Evolutionary conservation across 257 asterid species (phyloP).

Genomic region (Galeopsis tetrahit): DNA sequence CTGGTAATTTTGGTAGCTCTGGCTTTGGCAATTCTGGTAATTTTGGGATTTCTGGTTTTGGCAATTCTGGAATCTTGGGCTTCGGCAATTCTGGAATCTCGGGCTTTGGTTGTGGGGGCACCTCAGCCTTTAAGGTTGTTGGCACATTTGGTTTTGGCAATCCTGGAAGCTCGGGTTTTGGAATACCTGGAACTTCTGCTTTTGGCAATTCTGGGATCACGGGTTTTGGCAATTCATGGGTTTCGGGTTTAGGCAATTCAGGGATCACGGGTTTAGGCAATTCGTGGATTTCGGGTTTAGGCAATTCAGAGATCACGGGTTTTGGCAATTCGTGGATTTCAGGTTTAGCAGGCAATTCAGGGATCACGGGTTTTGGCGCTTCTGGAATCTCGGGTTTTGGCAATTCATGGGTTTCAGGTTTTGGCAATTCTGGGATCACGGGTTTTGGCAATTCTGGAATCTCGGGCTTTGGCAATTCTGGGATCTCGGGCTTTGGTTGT

Average conservation of each 20-base stretch:
- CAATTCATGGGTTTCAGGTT: not conserved
- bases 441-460: not conserved
- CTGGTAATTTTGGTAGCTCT: too few species aligned
- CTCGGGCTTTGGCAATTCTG: not conserved
- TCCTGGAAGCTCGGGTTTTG: not conserved
- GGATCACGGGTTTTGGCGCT: slow-evolving; percentile 16
- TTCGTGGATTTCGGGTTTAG: not conserved
- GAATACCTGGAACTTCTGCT: not conserved
- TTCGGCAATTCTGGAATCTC: not conserved
- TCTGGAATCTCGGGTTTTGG: slow-evolving; percentile 28
- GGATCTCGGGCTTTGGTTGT: slow-evolving; percentile 11
- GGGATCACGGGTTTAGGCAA: slow-evolving; percentile 29
- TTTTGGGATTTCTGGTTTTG: not conserved
- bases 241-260: slow-evolving; percentile 22
- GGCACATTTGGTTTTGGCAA: not conserved
- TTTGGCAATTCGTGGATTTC: slow-evolving; percentile 23
- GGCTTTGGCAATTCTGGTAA: too few species aligned
- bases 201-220: slow-evolving; percentile 11
- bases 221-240: slow-evolving; percentile 1
- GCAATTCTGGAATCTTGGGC: not conserved
- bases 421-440: not conserved
- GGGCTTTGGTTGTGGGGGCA: not conserved
- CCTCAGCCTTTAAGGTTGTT: too few species aligned
- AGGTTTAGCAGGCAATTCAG: not conserved
- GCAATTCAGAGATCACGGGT: slow-evolving; percentile 10